phyloP scores from a whole-genome alignment of 345 rosid genomes.

The Eucalyptus marginata region DNA sequence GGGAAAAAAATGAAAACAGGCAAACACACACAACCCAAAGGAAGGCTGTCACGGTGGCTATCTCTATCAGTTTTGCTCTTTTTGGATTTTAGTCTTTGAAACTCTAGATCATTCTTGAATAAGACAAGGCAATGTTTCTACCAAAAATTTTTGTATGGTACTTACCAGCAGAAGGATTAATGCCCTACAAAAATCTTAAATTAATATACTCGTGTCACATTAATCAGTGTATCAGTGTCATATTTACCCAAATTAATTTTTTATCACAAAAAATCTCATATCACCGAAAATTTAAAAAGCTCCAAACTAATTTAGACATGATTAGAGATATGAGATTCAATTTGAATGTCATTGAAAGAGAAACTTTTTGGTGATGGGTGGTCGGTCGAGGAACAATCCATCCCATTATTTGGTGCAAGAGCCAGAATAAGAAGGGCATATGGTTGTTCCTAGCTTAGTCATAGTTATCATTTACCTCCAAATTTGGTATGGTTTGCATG shows the following conservation, averaged over 20 bases:
- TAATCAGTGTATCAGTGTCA: fast-evolving
- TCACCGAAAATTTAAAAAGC: not conserved
- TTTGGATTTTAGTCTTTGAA: not conserved
- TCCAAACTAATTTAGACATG: constrained; percentile 18
- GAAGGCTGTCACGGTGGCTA: not conserved
- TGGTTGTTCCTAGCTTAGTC: not conserved
- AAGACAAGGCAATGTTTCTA: not conserved
- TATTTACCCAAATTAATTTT: fast-evolving
- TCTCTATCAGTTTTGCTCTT: not conserved
- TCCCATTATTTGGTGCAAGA: not conserved
- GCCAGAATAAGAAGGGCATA: not conserved
- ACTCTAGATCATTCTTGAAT: not conserved
- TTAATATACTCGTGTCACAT: fast-evolving
- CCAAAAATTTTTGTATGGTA: fast-evolving
- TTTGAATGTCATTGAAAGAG: constrained; percentile 11
- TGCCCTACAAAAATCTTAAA: fast-evolving
- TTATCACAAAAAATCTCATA: not conserved
- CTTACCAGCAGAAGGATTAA: fast-evolving
- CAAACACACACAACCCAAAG: not conserved
- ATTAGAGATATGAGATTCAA: constrained; percentile 48
- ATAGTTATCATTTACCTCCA: fast-evolving
- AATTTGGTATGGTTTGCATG: not conserved
- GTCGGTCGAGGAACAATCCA: not conserved
- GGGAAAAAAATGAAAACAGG: not conserved
- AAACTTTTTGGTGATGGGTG: not conserved